A percentile compares a stretch with the other conserved stretches of the same genome.
Evolutionary conservation across 2,329 filamentous ascomycete species (phyloP).

Genomic region (Xylariales sp.): DNA sequence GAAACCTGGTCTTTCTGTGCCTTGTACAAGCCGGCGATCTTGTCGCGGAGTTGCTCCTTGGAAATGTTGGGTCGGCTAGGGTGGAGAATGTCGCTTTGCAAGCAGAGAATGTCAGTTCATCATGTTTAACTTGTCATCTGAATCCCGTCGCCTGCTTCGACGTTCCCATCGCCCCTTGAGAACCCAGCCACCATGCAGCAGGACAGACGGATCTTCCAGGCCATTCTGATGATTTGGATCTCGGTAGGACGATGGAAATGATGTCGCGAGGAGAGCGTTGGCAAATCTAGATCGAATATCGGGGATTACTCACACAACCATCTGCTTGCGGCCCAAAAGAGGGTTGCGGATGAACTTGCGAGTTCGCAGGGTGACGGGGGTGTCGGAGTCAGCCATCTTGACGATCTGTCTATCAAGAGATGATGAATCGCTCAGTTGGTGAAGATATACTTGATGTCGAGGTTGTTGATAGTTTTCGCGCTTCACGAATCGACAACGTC

Average conservation of each 20-base stretch:
- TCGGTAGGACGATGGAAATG: too few relatives aligned
- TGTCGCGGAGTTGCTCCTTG: slow-evolving; percentile 96
- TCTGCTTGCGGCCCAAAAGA: slow-evolving; percentile 97
- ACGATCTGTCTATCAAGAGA: slow-evolving; percentile 24
- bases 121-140: not conserved
- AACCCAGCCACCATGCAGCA: not conserved
- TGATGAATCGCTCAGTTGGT: slow-evolving; percentile 16
- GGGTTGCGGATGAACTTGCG: slow-evolving; percentile 99
- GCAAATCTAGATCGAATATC: too few relatives aligned
- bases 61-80: slow-evolving; percentile 97
- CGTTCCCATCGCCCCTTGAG: not conserved
- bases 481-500: too few relatives aligned
- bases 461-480: too few relatives aligned
- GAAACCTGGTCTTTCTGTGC: slow-evolving; percentile 94
- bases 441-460: too few relatives aligned
- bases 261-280: too few relatives aligned
- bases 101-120: slow-evolving; percentile 9
- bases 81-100: slow-evolving; percentile 92
- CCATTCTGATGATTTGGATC: too few relatives aligned
- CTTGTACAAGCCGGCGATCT: slow-evolving; percentile 96
- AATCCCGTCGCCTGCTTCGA: not conserved
- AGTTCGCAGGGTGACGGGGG: slow-evolving; percentile 59
- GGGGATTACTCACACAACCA: slow-evolving; percentile 95
- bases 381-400: slow-evolving; percentile 85
- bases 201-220: too few relatives aligned